A percentile compares a stretch with the other conserved stretches of the same genome.
Conservation (phyloP, 1,139 yeast genomes). For the Blastobotrys illinoisensis region DNA sequence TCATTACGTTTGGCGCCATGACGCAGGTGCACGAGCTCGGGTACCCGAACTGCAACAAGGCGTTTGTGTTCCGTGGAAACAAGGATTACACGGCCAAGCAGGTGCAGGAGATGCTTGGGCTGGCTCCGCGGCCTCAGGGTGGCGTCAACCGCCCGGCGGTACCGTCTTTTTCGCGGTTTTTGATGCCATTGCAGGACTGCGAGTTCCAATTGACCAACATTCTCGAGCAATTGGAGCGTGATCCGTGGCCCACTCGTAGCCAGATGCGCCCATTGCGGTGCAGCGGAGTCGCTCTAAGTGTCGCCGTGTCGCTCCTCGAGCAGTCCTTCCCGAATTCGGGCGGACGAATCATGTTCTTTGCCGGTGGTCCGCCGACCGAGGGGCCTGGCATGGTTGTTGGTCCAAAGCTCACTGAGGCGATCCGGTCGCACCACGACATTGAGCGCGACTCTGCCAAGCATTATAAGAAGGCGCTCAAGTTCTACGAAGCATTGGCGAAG, state of each 20-base stretch:
- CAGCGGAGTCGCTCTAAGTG: conserved; percentile 86
- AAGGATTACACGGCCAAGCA: conserved; percentile 78
- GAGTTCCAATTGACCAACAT: conserved; percentile 82
- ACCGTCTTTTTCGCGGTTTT: conserved; percentile 61
- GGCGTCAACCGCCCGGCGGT: conserved; percentile 22
- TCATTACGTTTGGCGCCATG: conserved; percentile 91
- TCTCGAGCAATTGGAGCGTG: conserved; percentile 72
- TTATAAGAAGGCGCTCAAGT: conserved; percentile 83
- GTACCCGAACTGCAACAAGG: conserved; percentile 67
- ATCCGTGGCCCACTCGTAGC: conserved; percentile 89
- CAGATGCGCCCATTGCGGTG: conserved; percentile 88
- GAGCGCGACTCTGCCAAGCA: conserved; percentile 88
- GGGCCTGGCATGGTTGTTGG: conserved; percentile 95
- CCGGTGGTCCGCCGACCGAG: conserved; percentile 94
- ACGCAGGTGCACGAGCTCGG: conserved; percentile 92
- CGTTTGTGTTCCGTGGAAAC: conserved; percentile 89
- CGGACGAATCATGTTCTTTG: conserved; percentile 82
- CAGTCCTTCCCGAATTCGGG: conserved; percentile 86
- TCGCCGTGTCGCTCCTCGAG: conserved; percentile 79
- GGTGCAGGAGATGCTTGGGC: conserved; percentile 67
- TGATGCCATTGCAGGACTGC: conserved; percentile 78
- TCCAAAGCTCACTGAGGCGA: conserved; percentile 87
- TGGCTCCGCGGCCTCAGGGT: conserved; percentile 37
- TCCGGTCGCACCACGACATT: conserved; percentile 94
- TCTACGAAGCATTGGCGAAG: conserved; percentile 72